Percentiles rank a stretch among this genome's conserved stretches.
Conservation (phyloP, 1,284 basidiomycete genomes). For the Fomitopsis palustris region DNA sequence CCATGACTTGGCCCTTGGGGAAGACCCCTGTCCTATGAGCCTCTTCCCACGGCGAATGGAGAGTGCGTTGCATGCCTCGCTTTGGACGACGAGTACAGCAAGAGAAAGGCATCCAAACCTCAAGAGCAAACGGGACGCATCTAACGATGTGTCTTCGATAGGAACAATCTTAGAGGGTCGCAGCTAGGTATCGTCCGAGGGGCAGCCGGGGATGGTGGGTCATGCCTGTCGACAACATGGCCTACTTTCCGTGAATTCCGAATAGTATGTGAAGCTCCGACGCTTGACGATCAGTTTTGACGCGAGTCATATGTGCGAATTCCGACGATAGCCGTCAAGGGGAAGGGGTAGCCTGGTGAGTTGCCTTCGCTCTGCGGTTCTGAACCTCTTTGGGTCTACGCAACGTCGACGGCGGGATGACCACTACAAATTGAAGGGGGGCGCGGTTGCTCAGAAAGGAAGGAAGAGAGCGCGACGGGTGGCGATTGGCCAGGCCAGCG, state of each 20-base stretch:
- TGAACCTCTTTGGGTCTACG: background rate
- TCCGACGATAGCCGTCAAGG: background rate
- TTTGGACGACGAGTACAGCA: too few species aligned
- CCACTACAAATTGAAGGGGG: background rate
- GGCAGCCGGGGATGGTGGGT: too few species aligned
- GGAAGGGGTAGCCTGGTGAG: background rate
- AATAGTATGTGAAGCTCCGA: background rate
- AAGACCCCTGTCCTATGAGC: too few species aligned
- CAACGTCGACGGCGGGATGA: background rate
- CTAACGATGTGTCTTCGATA: too few species aligned
- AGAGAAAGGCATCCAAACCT: too few species aligned
- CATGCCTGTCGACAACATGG: too few species aligned
- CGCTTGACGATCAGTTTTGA: background rate
- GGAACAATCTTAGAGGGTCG: too few species aligned
- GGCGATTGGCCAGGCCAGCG: background rate
- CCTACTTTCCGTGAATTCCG: background rate
- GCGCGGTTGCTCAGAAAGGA: background rate
- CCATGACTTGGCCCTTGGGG: too few species aligned
- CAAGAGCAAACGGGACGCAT: too few species aligned
- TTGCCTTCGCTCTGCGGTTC: background rate
- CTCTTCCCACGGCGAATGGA: too few species aligned
- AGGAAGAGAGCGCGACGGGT: background rate
- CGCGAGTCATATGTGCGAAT: background rate
- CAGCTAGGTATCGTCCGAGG: too few species aligned
- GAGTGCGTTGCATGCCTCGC: too few species aligned